Evolutionary conservation across 2,329 filamentous ascomycete genomes (phyloP).

Genomic region (Monilinia vaccinii-corymbosi): DNA sequence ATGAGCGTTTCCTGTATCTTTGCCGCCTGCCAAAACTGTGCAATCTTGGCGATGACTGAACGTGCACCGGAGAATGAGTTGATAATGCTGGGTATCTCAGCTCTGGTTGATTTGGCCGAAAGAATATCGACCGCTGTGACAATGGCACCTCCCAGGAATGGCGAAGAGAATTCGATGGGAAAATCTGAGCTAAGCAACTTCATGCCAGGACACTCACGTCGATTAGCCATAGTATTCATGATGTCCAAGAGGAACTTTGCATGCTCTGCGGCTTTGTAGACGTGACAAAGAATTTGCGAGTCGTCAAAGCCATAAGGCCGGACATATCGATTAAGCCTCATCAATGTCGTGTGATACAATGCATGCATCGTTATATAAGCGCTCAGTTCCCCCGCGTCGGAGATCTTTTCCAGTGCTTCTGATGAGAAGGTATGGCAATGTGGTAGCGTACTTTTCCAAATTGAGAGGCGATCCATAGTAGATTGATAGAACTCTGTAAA

Average conservation of each 20-base stretch:
- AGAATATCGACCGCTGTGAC: slow-evolving; percentile 58
- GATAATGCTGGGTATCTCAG: slow-evolving; percentile 42
- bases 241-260: slow-evolving; percentile 44
- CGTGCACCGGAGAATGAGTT: slow-evolving; percentile 45
- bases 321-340: slow-evolving; percentile 56
- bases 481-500: slow-evolving; percentile 40
- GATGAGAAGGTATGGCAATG: slow-evolving; percentile 43
- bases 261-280: slow-evolving; percentile 41
- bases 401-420: slow-evolving; percentile 48
- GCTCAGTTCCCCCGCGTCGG: slow-evolving; percentile 44
- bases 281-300: slow-evolving; percentile 36
- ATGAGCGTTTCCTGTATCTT: slow-evolving; percentile 34
- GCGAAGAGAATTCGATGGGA: slow-evolving; percentile 38
- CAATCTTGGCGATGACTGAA: slow-evolving; percentile 46
- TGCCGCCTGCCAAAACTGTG: slow-evolving; percentile 50
- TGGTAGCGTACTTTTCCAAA: slow-evolving; percentile 52
- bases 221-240: slow-evolving; percentile 34
- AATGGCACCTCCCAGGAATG: slow-evolving; percentile 53
- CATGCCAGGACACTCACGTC: slow-evolving; percentile 13
- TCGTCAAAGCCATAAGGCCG: slow-evolving; percentile 35
- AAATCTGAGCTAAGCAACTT: not conserved
- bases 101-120: slow-evolving; percentile 47
- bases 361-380: slow-evolving; percentile 56
- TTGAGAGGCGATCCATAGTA: slow-evolving; percentile 42
- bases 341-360: slow-evolving; percentile 53